These are phyloP conservation scores for Colletotrichum cereale DNA, from an alignment of 2,329 filamentous ascomycete species.

Conservation along the genomic window DNA sequence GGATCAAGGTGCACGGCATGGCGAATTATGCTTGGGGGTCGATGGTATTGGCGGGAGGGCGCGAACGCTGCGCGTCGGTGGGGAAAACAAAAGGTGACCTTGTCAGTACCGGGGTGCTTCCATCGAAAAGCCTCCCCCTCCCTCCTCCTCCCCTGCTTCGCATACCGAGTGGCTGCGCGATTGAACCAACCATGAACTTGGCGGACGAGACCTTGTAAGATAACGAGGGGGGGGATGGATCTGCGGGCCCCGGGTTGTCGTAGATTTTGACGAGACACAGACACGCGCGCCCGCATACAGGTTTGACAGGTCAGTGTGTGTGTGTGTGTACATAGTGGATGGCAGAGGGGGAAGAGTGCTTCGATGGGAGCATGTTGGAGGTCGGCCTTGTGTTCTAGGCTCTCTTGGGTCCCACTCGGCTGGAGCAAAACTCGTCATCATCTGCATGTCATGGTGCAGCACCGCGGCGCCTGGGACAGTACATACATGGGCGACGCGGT, in stretches of 20 bases:
- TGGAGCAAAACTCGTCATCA: constrained; percentile 18
- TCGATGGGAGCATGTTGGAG: background rate
- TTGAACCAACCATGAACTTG: background rate
- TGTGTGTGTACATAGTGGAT: background rate
- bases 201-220: background rate
- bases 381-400: constrained; percentile 24
- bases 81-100: background rate
- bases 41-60: background rate
- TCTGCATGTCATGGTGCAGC: constrained; percentile 34
- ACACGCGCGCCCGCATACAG: constrained; percentile 4
- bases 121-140: constrained; percentile 2
- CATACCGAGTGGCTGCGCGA: background rate
- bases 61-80: background rate
- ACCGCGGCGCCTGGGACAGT: constrained; percentile 3
- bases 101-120: background rate
- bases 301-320: constrained; percentile 20
- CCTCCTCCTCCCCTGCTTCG: background rate
- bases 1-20: background rate
- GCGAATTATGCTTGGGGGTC: background rate
- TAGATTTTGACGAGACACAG: background rate
- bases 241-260: background rate
- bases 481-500: background rate
- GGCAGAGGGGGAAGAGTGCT: background rate
- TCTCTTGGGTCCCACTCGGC: constrained; percentile 10
- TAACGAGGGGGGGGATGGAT: background rate